phyloP scores from a whole-genome alignment of 2,329 filamentous ascomycete genomes.

The Sclerotinia glacialis region DNA sequence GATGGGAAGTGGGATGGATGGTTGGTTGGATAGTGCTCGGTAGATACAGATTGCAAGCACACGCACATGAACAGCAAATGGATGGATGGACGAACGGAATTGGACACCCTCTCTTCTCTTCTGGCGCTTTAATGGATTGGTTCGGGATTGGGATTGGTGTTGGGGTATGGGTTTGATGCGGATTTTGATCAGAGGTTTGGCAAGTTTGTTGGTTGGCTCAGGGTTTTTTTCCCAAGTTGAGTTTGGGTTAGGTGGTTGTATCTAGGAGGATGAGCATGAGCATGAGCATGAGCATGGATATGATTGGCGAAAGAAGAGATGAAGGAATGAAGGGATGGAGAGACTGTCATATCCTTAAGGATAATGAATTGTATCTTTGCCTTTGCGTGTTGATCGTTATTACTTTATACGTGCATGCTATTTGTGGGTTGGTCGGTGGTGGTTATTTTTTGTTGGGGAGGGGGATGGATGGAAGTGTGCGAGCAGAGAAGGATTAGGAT shows the following conservation, averaged over 20 bases:
- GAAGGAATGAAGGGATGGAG: too few species aligned
- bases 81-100: neutral
- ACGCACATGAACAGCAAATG: neutral
- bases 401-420: too few species aligned
- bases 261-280: neutral
- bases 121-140: neutral
- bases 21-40: neutral
- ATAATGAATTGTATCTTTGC: too few species aligned
- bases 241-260: neutral
- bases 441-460: too few species aligned
- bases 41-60: constrained; percentile 2
- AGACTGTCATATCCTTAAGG: too few species aligned
- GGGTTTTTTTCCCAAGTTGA: neutral
- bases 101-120: constrained; percentile 2
- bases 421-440: too few species aligned
- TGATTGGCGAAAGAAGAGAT: neutral
- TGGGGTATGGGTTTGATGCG: neutral
- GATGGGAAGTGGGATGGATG: constrained; percentile 1
- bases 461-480: too few species aligned
- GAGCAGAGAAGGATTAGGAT: neutral
- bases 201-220: neutral
- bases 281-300: neutral
- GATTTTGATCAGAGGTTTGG: neutral
- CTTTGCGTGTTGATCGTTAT: too few species aligned
- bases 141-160: neutral